Conservation (phyloP, 345 rosid species). For the Populus simonii region DNA sequence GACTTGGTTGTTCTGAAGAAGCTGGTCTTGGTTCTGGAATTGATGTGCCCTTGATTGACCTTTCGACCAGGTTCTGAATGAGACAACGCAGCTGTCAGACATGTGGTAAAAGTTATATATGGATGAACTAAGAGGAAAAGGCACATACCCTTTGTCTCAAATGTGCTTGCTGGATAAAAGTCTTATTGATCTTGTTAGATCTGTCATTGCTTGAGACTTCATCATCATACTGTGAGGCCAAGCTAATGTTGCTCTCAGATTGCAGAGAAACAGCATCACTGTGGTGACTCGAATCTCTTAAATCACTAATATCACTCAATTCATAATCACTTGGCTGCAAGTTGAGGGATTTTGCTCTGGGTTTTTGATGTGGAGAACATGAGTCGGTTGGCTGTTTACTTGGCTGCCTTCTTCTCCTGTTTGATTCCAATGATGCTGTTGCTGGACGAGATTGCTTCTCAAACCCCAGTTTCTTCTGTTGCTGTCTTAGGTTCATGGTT, state of each 20-base stretch:
- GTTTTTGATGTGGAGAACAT: conserved; percentile 39
- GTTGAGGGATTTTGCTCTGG: conserved; percentile 32
- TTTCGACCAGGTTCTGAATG: conserved; percentile 50
- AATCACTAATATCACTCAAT: conserved; percentile 39
- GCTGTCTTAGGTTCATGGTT: conserved; percentile 47
- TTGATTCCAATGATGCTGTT: conserved; percentile 40
- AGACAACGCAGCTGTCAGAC: conserved; percentile 26
- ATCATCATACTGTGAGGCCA: conserved; percentile 49
- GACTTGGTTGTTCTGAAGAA: conserved; percentile 83
- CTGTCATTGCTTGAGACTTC: conserved; percentile 64
- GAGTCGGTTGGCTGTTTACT: conserved; percentile 46
- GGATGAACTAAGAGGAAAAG: conserved; percentile 21
- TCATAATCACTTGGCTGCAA: conserved; percentile 42
- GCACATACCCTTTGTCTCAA: conserved; percentile 40
- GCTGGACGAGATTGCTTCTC: conserved; percentile 44
- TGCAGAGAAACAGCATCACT: conserved; percentile 38
- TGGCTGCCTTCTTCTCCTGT: conserved; percentile 42
- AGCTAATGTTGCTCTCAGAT: conserved; percentile 57
- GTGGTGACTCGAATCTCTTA: conserved; percentile 45
- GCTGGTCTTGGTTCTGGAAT: conserved; percentile 34
- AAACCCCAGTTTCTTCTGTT: conserved; percentile 43
- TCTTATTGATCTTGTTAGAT: conserved; percentile 32
- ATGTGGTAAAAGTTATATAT: conserved; percentile 9
- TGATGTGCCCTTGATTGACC: conserved; percentile 30
- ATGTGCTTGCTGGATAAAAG: conserved; percentile 31